phyloP scores from a whole-genome alignment of 2,329 filamentous ascomycete species.

The Calonectria hawksworthii region DNA sequence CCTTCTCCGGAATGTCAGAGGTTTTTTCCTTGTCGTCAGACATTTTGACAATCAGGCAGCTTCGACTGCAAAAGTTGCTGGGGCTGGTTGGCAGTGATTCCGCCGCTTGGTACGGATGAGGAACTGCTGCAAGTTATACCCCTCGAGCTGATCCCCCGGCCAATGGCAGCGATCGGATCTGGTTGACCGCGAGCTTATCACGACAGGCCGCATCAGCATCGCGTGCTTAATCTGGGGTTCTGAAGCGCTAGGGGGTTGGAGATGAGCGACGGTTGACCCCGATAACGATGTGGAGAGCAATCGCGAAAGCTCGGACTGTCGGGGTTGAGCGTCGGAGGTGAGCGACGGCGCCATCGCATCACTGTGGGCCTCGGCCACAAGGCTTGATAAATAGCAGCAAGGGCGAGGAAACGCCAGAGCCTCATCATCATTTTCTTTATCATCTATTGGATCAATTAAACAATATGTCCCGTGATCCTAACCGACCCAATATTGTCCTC shows the following conservation, averaged over 20 bases:
- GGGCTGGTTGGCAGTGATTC: no score
- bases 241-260: background rate
- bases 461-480: constrained; percentile 32
- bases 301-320: constrained; percentile 5
- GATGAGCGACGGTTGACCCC: constrained; percentile 5
- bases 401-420: background rate
- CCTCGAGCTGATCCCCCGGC: background rate
- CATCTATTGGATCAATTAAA: background rate
- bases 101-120: background rate
- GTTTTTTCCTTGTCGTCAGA: background rate
- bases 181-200: background rate
- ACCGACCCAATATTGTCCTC: constrained; percentile 49
- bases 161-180: background rate
- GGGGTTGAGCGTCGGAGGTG: constrained; percentile 40
- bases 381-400: constrained; percentile 3
- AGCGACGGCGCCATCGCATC: constrained; percentile 34
- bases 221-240: constrained; percentile 24
- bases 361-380: constrained; percentile 9
- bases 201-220: constrained; percentile 7
- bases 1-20: background rate
- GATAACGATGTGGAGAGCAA: background rate
- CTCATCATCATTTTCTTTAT: background rate
- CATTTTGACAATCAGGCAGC: background rate
- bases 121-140: constrained; percentile 10
- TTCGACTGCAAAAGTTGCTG: no score